Evolutionary conservation across 2,329 filamentous ascomycete genomes (phyloP).

Genomic region (Blumeriella jaapii): DNA sequence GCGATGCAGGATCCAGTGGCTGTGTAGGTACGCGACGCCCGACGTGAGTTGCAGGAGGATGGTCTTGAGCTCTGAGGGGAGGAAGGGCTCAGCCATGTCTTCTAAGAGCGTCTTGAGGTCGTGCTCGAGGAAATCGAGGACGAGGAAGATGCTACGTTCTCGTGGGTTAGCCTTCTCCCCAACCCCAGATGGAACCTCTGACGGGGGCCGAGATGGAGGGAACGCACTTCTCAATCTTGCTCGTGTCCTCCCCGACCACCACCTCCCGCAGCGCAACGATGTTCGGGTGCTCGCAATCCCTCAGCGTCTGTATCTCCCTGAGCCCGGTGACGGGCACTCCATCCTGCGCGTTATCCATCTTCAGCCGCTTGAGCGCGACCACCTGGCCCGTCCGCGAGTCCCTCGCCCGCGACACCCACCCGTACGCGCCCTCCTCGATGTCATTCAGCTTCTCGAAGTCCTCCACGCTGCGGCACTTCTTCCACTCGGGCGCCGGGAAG

Average conservation of each 20-base stretch:
- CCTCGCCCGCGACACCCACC: conserved; percentile 78
- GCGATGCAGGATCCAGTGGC: conserved; percentile 82
- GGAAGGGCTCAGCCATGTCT: conserved; percentile 88
- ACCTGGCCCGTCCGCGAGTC: conserved; percentile 64
- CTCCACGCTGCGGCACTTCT: conserved; percentile 63
- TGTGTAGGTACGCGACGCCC: conserved; percentile 77
- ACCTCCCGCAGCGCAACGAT: conserved; percentile 76
- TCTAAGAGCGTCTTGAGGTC: conserved; percentile 88
- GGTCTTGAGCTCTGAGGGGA: conserved; percentile 85
- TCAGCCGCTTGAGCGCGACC: conserved; percentile 87
- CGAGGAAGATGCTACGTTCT: conserved; percentile 64
- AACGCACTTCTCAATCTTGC: conserved; percentile 41
- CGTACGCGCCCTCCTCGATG: conserved; percentile 96
- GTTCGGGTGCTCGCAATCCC: conserved; percentile 69
- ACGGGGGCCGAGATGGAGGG: background rate
- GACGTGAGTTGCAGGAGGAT: conserved; percentile 72
- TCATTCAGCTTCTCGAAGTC: conserved; percentile 89
- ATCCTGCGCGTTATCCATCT: conserved; percentile 69
- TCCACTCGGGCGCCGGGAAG: conserved; percentile 59
- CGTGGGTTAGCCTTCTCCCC: too few species aligned
- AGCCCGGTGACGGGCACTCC: conserved; percentile 79
- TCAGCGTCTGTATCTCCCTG: conserved; percentile 85
- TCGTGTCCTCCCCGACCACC: conserved; percentile 57
- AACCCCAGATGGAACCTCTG: too few species aligned
- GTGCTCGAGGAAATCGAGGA: conserved; percentile 96